Evolutionary conservation across 345 rosid genomes (phyloP).

Genomic region (Brassica nigra): DNA sequence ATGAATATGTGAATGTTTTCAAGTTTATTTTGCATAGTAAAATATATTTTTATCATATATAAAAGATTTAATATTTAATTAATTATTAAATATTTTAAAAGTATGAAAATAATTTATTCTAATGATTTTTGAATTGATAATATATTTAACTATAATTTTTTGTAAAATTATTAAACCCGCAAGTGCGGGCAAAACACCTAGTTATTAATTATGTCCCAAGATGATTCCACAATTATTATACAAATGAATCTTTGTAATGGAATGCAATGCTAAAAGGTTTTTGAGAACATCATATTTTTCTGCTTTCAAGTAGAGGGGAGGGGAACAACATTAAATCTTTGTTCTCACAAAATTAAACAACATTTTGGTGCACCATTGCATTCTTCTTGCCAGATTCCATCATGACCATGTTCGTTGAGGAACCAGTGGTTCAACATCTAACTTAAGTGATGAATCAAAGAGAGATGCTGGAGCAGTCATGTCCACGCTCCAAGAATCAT

Average conservation of each 20-base stretch:
- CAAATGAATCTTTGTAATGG: conserved; percentile 23
- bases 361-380: neutral
- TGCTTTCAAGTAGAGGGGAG: neutral
- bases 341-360: neutral
- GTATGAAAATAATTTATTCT: too few species aligned
- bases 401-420: conserved; percentile 28
- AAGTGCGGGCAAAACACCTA: too few species aligned
- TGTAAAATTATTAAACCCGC: too few species aligned
- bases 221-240: conserved; percentile 19
- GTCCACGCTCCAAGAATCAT: conserved; percentile 33
- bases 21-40: too few species aligned
- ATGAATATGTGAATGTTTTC: too few species aligned
- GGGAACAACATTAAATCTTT: neutral
- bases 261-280: conserved; percentile 22
- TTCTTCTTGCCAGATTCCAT: neutral
- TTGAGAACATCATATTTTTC: neutral
- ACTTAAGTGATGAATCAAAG: conserved; percentile 6
- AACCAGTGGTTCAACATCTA: conserved; percentile 20
- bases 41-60: too few species aligned
- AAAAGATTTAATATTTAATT: too few species aligned
- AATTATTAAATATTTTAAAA: too few species aligned
- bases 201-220: neutral
- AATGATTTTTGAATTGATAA: too few species aligned
- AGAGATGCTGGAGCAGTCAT: conserved; percentile 33
- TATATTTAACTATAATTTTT: too few species aligned